Evolutionary conservation across 2,329 filamentous ascomycete genomes (phyloP), one percentile per base, ranked within the genome.

Genomic region (Hirsutella rhossiliensis): DNA sequence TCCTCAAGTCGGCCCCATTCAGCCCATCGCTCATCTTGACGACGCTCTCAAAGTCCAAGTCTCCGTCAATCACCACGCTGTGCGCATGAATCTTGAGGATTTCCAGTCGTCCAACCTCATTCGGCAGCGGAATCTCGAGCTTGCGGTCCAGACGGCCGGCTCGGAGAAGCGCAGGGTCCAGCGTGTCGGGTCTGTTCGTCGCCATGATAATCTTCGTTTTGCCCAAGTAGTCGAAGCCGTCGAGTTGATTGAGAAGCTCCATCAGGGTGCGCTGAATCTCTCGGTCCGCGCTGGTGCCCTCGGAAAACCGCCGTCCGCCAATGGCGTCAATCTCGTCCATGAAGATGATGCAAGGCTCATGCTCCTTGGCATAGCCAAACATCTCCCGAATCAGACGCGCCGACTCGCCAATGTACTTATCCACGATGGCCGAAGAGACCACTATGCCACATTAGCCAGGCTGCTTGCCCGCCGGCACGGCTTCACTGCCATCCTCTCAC

Each of bases 121-220:
- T 98, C 34, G 92, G 92, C 45, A 98, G 72, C 11, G 90, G 85
- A 57, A 98, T 97, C 66, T 98, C 94, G 56, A 98, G 92, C 76
- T 98, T 98, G 54, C 92, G 78, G 66, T 98, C 94, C 55, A 98
- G 73, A 63, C 92, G 84, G 56, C 90, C 90, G 38, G 90, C 90
- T 69, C 90, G 82, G 45, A 98, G 75, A 56, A 98, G 72, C 2
- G 90, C 90, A 30, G 90, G 90, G 60, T 98, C 90, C 41, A 98
- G 78, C 1, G 90, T 97, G 64, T 97, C 90, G 13, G 90, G 92
- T 67, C 92, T 77, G 73, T 98, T 98, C 47, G 92, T 97, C 32
- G 89, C 92, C 94, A 98, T 98, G 71, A 98, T 98, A 63, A 98
- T 98, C 74, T 98, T 98, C 44, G 92, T 98, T 75, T 98, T 96